Base-by-base conservation (phyloP, 208 protist species). In the Trypanosomatidae sp. region DNA sequence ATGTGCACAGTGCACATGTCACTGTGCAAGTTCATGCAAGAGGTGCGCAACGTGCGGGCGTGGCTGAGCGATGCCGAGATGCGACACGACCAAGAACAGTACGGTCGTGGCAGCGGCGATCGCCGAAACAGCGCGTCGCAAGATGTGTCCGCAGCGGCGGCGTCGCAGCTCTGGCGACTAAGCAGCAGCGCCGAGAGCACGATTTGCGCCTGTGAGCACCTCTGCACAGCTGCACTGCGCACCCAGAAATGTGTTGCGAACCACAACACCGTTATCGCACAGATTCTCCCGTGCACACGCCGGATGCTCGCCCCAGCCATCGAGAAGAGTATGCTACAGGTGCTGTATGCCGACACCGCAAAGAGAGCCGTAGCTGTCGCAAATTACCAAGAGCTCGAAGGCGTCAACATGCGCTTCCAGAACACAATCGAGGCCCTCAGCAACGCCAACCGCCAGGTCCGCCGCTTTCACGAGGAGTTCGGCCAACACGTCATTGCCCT, bases 401-500 rank as follows among this genome's bases (percentile, higher is more conserved):
- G 84, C 8, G 77, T 96, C 12, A 91, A 91, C 80, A 76, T 91
- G 72, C 84, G 90, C 55, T 94, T 97, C 74, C 90, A 95, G 74
- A 94, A 93, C 79, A 82, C 82, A 0, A 89, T 95, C 13, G 91
- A 94, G 66, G 64, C 82, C 5, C 81, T 95, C 19, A 93, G 90
- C 79, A 88, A 80, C 59, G 89, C 94, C 39, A 95, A 95, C 79
- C 86, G 91, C 12, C 81, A 93, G 43, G 88, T 97, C 65, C 91
- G 93, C 30, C 88, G 90, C 44, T 95, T 97, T 69, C 93, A 97
- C 72, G 79, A 76, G 60, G 91, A 95, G 52, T 92, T 97, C 72
- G 76, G 87, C n/a, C 81, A 87, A 66, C 87, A 95, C 66, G 92
- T 98, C 49, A 69, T 83, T 39, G 69, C 76, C 17, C 90, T 99